A percentile compares a stretch with the other conserved stretches of the same genome.
These are phyloP conservation scores for Dictyostelium citrinum DNA, from an alignment of 78 protist species.

Conservation along the genomic window DNA sequence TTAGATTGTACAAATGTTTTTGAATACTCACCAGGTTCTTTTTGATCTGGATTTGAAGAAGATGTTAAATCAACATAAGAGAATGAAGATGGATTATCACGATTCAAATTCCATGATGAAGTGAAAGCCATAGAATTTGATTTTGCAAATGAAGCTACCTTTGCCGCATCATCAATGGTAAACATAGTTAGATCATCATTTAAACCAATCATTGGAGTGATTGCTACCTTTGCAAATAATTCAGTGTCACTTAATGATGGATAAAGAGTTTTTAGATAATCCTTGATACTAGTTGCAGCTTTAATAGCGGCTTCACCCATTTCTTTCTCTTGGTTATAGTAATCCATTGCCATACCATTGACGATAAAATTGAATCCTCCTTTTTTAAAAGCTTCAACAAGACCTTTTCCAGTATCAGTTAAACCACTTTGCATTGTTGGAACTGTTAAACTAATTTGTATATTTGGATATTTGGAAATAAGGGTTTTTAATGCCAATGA, in stretches of 20 bases:
- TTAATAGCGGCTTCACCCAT: not conserved
- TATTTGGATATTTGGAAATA: not conserved
- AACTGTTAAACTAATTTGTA: not conserved
- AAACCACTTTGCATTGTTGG: not conserved
- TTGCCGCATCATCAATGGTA: not conserved
- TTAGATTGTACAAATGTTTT: not conserved
- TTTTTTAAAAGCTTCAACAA: not conserved
- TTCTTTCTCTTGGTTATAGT: not conserved
- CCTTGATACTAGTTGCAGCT: not conserved
- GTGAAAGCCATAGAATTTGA: not conserved
- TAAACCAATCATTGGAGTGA: conserved; percentile 18
- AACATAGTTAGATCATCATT: not conserved
- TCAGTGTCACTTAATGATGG: not conserved
- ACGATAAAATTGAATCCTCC: not conserved
- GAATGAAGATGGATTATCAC: conserved; percentile 1
- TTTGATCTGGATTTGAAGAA: conserved; percentile 3
- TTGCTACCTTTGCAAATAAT: not conserved
- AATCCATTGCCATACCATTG: not conserved
- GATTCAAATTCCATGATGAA: not conserved
- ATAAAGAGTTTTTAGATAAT: not conserved
- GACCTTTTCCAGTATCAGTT: not conserved
- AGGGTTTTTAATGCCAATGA: not conserved
- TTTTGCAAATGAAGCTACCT: not conserved
- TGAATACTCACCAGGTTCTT: not conserved
- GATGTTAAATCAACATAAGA: not conserved